Evolutionary conservation across 1,284 basidiomycete genomes (phyloP).

Genomic region (Cystobasidiaceae sp.): DNA sequence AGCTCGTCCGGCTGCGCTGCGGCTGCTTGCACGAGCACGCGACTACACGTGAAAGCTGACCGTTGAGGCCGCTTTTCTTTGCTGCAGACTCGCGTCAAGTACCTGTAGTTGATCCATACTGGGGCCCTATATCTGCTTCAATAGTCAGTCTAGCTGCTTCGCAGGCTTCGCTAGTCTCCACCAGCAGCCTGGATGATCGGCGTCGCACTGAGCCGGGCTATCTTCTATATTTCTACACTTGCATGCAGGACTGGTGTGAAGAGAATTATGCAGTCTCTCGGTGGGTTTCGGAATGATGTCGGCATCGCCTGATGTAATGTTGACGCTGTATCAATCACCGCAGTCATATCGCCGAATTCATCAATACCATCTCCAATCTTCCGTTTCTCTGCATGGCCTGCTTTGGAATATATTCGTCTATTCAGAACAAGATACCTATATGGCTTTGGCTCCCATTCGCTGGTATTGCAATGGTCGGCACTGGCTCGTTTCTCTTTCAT

Average conservation of each 20-base stretch:
- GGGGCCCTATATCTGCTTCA: slow-evolving; percentile 27
- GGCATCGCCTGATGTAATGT: not conserved
- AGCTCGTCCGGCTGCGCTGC: not conserved
- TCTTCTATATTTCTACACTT: not conserved
- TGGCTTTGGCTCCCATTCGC: slow-evolving; percentile 12
- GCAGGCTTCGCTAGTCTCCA: no score
- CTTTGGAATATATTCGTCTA: slow-evolving; percentile 8
- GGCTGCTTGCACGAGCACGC: no score
- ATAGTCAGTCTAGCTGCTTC: slow-evolving; percentile 22
- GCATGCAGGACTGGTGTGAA: slow-evolving; percentile 28
- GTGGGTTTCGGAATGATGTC: not conserved
- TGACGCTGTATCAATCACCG: not conserved
- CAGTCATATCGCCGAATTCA: slow-evolving; percentile 24
- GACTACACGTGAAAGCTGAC: no score
- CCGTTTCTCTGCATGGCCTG: slow-evolving; percentile 16
- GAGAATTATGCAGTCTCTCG: slow-evolving; percentile 26
- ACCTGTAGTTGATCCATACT: slow-evolving; percentile 23
- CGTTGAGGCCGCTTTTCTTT: no score
- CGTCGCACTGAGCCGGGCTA: no score
- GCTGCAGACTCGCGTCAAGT: slow-evolving; percentile 5
- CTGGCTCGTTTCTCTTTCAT: slow-evolving; percentile 18
- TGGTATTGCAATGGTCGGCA: slow-evolving; percentile 20
- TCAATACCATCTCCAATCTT: slow-evolving; percentile 29
- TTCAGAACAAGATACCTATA: slow-evolving; percentile 4
- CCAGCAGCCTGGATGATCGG: not conserved